Base-by-base conservation (phyloP, 2,329 filamentous ascomycete genomes). In the Fusarium humuli region DNA sequence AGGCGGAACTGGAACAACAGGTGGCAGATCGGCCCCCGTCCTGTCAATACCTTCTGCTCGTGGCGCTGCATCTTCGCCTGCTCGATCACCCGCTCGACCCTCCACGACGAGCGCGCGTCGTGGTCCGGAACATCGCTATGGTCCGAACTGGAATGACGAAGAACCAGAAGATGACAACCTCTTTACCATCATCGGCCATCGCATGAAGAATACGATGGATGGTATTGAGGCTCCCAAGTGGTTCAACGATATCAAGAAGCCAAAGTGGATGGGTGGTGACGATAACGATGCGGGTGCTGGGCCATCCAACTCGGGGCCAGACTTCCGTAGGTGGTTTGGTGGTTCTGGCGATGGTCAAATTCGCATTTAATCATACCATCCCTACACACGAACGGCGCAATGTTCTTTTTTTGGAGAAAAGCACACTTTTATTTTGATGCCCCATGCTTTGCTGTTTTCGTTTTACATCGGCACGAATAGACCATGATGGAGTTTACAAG, bases 151-250 rank as follows among this genome's bases (percentile, higher is more conserved):
- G 30, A 79, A 86, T 22, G 86, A 88, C 1, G 86, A 87, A 10
- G 87, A 88, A n/a, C 85, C 88, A 2, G 91, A 92, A 32, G 90
- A 94, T 16, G 92, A 94, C 57, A 93, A 91, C 70, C 93, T 97
- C 79, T 94, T 98, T 76, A 88, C 92, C 71, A 91, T 91, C 34
- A 89, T 98, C 66, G 90, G 92, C 0, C 92, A 97, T 77, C 87
- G 95, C 37, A 90, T 99, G 73, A 92, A 91, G 80, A 99, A 99
- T 76, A 98, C 96, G 0, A 89, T 98, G 55, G 95, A 98, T 66
- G 92, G 90, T 1, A 86, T 94, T 3, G 91, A 94, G 55, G 86
- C 91, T 30, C 95, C 96, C 0, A 90, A 90, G 69, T 98, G 94
- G 94, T 83, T 97, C 69, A 87, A 90, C 73, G 91, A 87, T 11